Evolutionary conservation across 371 early-diverging fungal genomes (phyloP), one percentile per base, ranked within the genome.

Genomic region (Saksenaea oblongispora): DNA sequence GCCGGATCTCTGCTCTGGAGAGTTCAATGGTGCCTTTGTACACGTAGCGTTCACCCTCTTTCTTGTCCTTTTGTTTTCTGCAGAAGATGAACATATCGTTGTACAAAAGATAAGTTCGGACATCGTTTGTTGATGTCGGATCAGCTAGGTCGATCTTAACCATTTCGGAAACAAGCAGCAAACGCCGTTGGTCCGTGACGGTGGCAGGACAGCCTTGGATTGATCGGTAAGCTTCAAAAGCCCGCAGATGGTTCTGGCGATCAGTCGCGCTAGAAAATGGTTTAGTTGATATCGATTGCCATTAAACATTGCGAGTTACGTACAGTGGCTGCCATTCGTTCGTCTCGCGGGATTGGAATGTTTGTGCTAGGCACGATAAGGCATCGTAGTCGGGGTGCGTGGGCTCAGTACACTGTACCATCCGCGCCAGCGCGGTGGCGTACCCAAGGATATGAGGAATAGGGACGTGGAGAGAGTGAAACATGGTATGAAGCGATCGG

Each of bases 81-180:
- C 51, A 47, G 22, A 18, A 17, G 17, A 47, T 47, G 22, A 47
- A 22, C 51, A 47, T 47, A 11, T 47, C 51, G 22, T 73, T 70
- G 59, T 64, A 76, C 13, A 76, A 65, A 41, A 69, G 59, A 35
- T 73, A 76, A 37, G 62, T 66, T n/a, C 73, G 68, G 3, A 55
- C 31, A 28, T 76, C 71, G 5, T 62, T 57, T 14, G 56, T 66
- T 14, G 56, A 22, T 4, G 66, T 42, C 7, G 69, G 69, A 36
- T 68, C 63, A 17, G 67, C 67, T 3, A 67, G 31, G 55, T 71
- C 70, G 9, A 76, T 67, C 41, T 71, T 65, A 35, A 71, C 64
- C 17, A 76, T 39, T 8, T 70, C 58, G 3, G 71, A 54, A 11
- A 41, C 63, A 5, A 69, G 51, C 1, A 76, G 24, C 10, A 76